Conservation (phyloP, 1,139 yeast genomes). For the Lodderomyces beijingensis region DNA sequence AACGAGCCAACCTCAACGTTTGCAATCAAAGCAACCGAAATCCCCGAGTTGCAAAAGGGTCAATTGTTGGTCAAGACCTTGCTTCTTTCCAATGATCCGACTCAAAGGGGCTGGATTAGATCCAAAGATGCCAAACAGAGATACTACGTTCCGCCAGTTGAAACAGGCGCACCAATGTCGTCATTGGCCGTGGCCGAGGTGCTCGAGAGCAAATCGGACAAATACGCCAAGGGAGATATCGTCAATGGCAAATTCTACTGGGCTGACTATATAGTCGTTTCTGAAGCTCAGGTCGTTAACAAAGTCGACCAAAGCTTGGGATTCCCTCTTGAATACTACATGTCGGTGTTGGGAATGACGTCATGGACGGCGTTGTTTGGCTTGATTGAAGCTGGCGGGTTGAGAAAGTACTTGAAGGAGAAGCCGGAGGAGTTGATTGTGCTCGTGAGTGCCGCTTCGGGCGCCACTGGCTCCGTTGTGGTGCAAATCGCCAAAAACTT, state of each 20-base stretch:
- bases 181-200: conserved; percentile 50
- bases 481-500: conserved; percentile 56
- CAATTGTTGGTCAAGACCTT: conserved; percentile 45
- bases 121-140: conserved; percentile 32
- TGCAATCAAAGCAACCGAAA: conserved; percentile 14
- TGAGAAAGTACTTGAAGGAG: conserved; percentile 18
- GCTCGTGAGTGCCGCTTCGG: conserved; percentile 61
- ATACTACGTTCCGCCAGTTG: conserved; percentile 45
- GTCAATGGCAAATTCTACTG: conserved; percentile 27
- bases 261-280: conserved; percentile 26
- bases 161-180: conserved; percentile 45
- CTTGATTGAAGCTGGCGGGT: conserved; percentile 39
- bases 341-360: conserved; percentile 45
- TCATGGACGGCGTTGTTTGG: conserved; percentile 64
- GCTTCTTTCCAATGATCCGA: conserved; percentile 62
- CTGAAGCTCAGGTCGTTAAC: conserved; percentile 18
- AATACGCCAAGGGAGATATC: conserved; percentile 41
- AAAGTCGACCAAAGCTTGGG: conserved; percentile 21
- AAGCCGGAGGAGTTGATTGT: conserved; percentile 32
- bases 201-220: conserved; percentile 36
- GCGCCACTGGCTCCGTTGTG: conserved; percentile 64
- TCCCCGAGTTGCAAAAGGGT: conserved; percentile 29
- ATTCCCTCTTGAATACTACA: conserved; percentile 23
- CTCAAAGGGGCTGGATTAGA: conserved; percentile 60
- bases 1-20: conserved; percentile 20